Evolutionary conservation across 2,329 filamentous ascomycete species (phyloP).

Genomic region (Diplodia scrobiculata): DNA sequence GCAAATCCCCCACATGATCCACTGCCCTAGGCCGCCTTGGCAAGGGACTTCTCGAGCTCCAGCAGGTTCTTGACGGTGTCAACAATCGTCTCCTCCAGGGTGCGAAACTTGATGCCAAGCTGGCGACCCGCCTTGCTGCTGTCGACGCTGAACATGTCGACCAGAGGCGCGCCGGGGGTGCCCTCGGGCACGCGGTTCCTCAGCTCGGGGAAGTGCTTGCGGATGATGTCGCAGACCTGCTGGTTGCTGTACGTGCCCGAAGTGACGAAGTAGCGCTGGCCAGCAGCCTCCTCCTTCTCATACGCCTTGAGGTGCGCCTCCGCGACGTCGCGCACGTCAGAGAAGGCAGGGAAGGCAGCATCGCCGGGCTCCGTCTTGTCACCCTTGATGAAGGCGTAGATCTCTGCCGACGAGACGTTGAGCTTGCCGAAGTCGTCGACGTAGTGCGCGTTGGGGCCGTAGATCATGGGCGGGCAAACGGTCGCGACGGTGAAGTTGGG

Average conservation of each 20-base stretch:
- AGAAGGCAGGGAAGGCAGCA: slow-evolving; percentile 47
- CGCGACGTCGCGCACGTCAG: slow-evolving; percentile 54
- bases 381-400: slow-evolving; percentile 19
- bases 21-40: slow-evolving; percentile 1
- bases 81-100: slow-evolving; percentile 44
- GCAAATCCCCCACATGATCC: slow-evolving; percentile 17
- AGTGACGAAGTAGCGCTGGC: slow-evolving; percentile 24
- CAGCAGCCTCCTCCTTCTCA: slow-evolving; percentile 32
- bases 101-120: slow-evolving; percentile 46
- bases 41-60: slow-evolving; percentile 33
- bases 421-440: slow-evolving; percentile 19
- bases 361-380: slow-evolving; percentile 7
- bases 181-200: slow-evolving; percentile 40
- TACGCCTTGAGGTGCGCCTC: slow-evolving; percentile 51
- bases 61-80: slow-evolving; percentile 40
- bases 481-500: slow-evolving; percentile 35
- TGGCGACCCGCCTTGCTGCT: slow-evolving; percentile 47
- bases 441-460: slow-evolving; percentile 33
- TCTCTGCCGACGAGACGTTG: slow-evolving; percentile 11
- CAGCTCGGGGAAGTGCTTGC: slow-evolving; percentile 46
- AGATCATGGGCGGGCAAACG: slow-evolving; percentile 37
- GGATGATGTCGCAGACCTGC: slow-evolving; percentile 25
- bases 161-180: slow-evolving; percentile 36
- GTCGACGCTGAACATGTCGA: slow-evolving; percentile 48
- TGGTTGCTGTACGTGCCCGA: slow-evolving; percentile 24